These are phyloP conservation scores for Cladorrhinum sp. DNA, from an alignment of 2,329 filamentous ascomycete species.

Conservation along the genomic window DNA sequence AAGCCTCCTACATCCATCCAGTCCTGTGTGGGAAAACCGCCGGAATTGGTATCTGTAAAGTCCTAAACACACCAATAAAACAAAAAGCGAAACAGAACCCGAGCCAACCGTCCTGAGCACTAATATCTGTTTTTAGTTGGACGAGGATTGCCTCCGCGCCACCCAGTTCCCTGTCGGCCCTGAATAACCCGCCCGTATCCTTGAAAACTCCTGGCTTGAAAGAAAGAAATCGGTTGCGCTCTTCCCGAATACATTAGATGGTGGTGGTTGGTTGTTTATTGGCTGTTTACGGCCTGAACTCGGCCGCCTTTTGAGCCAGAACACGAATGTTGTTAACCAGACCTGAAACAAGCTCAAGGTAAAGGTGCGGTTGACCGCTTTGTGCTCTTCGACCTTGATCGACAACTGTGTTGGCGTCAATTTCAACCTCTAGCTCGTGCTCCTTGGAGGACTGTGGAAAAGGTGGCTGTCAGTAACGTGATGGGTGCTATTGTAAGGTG, in stretches of 20 bases:
- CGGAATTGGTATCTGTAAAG: slow-evolving; percentile 7
- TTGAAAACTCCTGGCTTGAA: not conserved
- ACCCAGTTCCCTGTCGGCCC: not conserved
- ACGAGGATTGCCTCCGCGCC: not conserved
- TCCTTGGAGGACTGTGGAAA: slow-evolving; percentile 53
- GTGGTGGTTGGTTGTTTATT: too few species aligned
- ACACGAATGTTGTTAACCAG: slow-evolving; percentile 71
- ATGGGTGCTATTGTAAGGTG: not conserved
- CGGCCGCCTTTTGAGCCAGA: slow-evolving; percentile 39
- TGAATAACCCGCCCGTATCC: not conserved
- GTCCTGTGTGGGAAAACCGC: not conserved
- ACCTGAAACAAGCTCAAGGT: slow-evolving; percentile 66
- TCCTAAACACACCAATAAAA: not conserved
- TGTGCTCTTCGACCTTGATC: slow-evolving; percentile 61
- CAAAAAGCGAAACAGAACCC: not conserved
- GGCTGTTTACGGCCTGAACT: slow-evolving; percentile 5
- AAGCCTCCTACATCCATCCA: not conserved
- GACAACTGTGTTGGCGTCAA: slow-evolving; percentile 61
- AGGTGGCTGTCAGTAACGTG: not conserved
- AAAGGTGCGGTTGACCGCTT: slow-evolving; percentile 53
- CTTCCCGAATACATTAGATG: not conserved
- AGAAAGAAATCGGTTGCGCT: not conserved
- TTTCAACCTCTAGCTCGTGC: slow-evolving; percentile 78
- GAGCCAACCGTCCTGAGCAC: not conserved
- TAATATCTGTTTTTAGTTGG: not conserved